phyloP scores from a whole-genome alignment of 139 green algal genomes.

The Pleodorina starrii region DNA sequence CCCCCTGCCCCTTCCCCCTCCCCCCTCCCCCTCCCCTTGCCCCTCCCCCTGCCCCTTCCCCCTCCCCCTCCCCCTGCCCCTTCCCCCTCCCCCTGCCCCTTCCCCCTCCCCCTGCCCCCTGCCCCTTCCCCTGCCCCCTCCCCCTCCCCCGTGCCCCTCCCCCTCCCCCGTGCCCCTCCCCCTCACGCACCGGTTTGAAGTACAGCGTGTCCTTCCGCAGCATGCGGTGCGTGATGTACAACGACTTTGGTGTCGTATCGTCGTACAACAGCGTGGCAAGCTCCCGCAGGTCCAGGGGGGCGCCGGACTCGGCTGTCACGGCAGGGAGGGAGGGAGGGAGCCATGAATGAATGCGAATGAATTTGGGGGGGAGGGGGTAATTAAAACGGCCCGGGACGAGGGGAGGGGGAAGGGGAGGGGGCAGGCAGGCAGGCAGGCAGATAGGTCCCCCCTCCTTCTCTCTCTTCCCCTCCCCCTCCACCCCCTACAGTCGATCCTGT shows the following conservation, averaged over 20 bases:
- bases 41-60: too few relatives aligned
- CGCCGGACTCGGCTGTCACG: conserved; percentile 17
- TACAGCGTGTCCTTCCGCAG: conserved; percentile 73
- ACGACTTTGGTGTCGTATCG: conserved; percentile 4
- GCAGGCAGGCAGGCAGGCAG: background rate
- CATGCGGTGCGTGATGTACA: conserved; percentile 72
- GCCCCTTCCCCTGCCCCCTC: too few relatives aligned
- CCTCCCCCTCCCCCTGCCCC: too few relatives aligned
- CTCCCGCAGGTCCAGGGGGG: conserved; percentile 51
- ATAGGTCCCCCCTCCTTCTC: background rate
- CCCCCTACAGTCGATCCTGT: background rate
- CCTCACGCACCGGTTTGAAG: conserved; percentile 81
- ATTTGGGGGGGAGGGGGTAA: too few relatives aligned
- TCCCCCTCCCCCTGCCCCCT: too few relatives aligned
- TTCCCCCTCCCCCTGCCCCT: too few relatives aligned
- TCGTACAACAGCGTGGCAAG: conserved; percentile 68
- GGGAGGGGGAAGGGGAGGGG: background rate
- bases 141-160: too few relatives aligned
- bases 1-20: too few relatives aligned
- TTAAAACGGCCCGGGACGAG: background rate
- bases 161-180: too few relatives aligned
- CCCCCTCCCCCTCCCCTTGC: too few relatives aligned
- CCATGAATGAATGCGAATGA: background rate
- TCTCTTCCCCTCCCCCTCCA: background rate
- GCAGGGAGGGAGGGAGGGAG: background rate